phyloP scores from a whole-genome alignment of 2,329 filamentous ascomycete species.

The Epicoccum nigrum region DNA sequence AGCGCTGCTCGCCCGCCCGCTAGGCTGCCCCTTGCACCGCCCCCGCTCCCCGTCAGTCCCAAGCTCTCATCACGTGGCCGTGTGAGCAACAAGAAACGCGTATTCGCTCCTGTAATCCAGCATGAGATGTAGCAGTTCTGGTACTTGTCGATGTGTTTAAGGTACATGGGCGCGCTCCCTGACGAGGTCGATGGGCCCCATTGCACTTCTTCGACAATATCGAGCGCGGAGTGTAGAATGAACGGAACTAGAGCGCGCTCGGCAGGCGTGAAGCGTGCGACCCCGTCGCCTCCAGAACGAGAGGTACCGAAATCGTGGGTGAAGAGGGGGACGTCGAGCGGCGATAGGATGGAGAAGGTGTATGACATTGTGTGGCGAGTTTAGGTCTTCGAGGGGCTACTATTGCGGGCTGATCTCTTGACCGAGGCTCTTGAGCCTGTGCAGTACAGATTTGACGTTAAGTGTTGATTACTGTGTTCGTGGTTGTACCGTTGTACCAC shows the following conservation, averaged over 20 bases:
- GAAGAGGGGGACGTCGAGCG: constrained; percentile 93
- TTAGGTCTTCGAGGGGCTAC: background rate
- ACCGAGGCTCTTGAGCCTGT: background rate
- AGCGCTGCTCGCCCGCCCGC: constrained; percentile 39
- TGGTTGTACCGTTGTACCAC: constrained; percentile 1
- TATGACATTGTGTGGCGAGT: constrained; percentile 76
- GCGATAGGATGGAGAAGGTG: constrained; percentile 97
- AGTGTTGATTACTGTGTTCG: background rate
- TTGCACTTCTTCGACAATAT: constrained; percentile 95
- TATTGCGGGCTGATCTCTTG: background rate
- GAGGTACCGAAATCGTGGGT: constrained; percentile 97
- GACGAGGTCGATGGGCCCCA: constrained; percentile 65
- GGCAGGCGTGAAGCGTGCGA: constrained; percentile 85
- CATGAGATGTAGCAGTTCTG: constrained; percentile 94
- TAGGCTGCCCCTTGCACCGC: constrained; percentile 37
- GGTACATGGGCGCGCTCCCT: constrained; percentile 68
- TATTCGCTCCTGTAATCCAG: constrained; percentile 90
- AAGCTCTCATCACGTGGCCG: constrained; percentile 64
- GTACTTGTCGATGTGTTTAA: constrained; percentile 96
- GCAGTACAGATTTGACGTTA: background rate
- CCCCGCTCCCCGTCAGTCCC: constrained; percentile 27
- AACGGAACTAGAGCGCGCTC: constrained; percentile 96
- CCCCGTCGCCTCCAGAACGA: constrained; percentile 92
- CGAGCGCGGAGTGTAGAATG: constrained; percentile 89
- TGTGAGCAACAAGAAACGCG: constrained; percentile 93